Evolutionary conservation across 345 rosid species (phyloP), one percentile per base, ranked within the genome.

Genomic region (Eutrema heterophyllum): DNA sequence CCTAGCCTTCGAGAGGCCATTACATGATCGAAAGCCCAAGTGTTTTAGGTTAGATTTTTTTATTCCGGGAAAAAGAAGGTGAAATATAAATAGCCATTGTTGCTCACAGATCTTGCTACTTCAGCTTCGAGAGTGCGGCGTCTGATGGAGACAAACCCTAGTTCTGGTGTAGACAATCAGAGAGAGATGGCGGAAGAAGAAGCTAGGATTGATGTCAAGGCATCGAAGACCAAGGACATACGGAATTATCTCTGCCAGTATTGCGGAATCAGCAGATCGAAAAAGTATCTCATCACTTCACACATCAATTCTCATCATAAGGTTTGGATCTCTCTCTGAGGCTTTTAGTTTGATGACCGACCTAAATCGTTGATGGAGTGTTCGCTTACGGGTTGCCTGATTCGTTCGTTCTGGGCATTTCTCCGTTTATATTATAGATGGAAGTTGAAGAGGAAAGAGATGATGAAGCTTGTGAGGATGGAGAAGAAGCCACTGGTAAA

Each of bases 261-360:
- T 71, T 94, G 97, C 11, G 97, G 98, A 24, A 84, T 91, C 74
- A 88, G 87, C 81, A 83, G 96, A 81, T 94, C 97, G 30, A 91
- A 94, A 78, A 94, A 85, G 77, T 71, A 88, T 53, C 91, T 89
- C 43, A 80, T 94, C 81, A 64, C 68, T 55, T 78, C 91, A 11
- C 98, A 91, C 55, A 79, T 94, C 75, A 75, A 54, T 9, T 7
- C 83, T 5, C 60, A 82, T 16, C 98, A 91, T 67, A 76, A 83
- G 93, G 96, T 81, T 41, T 41, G 26, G 12, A 38, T 39, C 65
- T 61, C 21, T 12, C 30, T 43, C 46, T 13, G 9, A 0, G 9
- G 7, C 35, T 27, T 26, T 29, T 53, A 21, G 49, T 5, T 39
- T 52, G 48, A 33, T 35, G 70, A 38, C 10, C 49, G 35, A 16